Base-by-base conservation (phyloP, 805 yeast genomes). In the Tanozyma kutaoensis region DNA sequence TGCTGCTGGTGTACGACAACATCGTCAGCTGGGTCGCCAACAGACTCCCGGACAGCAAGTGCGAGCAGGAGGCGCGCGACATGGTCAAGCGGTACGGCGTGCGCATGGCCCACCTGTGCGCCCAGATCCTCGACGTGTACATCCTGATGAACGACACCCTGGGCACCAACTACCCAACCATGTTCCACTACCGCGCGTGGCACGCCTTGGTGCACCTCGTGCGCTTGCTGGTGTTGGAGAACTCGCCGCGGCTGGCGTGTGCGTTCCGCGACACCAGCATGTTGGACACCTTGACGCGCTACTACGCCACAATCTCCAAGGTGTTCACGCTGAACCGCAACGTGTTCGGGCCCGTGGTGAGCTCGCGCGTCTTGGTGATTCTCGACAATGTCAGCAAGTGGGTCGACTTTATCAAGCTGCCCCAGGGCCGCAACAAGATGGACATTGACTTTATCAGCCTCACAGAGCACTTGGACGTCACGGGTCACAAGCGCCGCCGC, bases 101-200 rank as follows among this genome's bases (percentile, higher is more conserved):
- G 33, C 52, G 61, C 29, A 42, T 69, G 26, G 62, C 66, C 22
- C 51, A 55, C 26, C 53, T 61, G 5, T 57, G 69, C 40, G 66
- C 63, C 36, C 58, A 56, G 31, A 52, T 65, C 23, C 50, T 69
- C 22, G 60, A 58, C 22, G 54, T 65, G 3, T 69, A 66, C 40
- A 47, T 62, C 12, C 42, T 47, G 15, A 31, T 66, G 14, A 55
- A 61, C 29, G 29, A 32, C 4, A 52, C 50, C 8, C 52, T 54
- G 31, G 55, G 66, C 1, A 33, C 48, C 4, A 42, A 50, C 24
- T 62, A 56, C 31, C 74, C 74, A 2, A 66, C 73, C 0, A 63
- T 66, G 34, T 59, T 67, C 36, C 62, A 63, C 39, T 69, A 67
- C 35, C 44, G 74, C 24, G 71, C 74, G 3, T 51, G 68, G 59